A percentile compares a stretch with the other conserved stretches of the same genome.
Evolutionary conservation across 31 red algal genomes (phyloP).

Genomic region (Porphyra umbilicalis): DNA sequence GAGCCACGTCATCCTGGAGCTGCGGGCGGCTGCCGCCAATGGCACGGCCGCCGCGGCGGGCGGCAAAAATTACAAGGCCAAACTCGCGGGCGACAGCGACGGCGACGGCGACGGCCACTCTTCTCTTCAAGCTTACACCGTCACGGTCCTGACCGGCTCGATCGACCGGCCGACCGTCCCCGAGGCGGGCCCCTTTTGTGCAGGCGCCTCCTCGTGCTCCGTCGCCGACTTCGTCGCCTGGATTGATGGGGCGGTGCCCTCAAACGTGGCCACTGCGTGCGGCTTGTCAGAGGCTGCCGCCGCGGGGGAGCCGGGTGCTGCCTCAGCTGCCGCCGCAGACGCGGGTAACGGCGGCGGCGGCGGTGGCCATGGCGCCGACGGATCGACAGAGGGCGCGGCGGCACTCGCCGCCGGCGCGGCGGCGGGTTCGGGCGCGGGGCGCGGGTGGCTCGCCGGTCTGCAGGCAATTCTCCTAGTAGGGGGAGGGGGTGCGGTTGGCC

Average conservation of each 20-base stretch:
- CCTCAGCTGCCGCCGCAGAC: not conserved
- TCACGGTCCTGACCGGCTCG: not conserved
- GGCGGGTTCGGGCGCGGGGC: not conserved
- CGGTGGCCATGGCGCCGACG: not conserved
- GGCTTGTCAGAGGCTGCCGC: not conserved
- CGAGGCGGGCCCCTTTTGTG: constrained; percentile 2
- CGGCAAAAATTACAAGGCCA: too few relatives aligned
- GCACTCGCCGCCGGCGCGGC: not conserved
- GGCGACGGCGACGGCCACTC: too few relatives aligned
- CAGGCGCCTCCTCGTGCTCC: not conserved
- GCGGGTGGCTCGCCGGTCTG: not conserved
- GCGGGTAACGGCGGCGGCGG: not conserved
- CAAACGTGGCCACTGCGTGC: not conserved
- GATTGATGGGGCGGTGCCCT: not conserved
- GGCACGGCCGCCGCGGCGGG: not conserved
- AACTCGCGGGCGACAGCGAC: too few relatives aligned
- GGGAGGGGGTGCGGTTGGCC: not conserved
- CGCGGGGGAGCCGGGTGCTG: not conserved
- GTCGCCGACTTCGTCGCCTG: not conserved
- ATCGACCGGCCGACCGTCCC: not conserved
- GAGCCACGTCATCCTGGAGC: constrained; percentile 28
- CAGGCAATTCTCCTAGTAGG: not conserved
- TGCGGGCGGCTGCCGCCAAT: not conserved
- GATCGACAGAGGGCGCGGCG: not conserved
- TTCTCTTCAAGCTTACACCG: not conserved